phyloP scores from a whole-genome alignment of 768 basidiomycete genomes.

The Pleurotus djamor region DNA sequence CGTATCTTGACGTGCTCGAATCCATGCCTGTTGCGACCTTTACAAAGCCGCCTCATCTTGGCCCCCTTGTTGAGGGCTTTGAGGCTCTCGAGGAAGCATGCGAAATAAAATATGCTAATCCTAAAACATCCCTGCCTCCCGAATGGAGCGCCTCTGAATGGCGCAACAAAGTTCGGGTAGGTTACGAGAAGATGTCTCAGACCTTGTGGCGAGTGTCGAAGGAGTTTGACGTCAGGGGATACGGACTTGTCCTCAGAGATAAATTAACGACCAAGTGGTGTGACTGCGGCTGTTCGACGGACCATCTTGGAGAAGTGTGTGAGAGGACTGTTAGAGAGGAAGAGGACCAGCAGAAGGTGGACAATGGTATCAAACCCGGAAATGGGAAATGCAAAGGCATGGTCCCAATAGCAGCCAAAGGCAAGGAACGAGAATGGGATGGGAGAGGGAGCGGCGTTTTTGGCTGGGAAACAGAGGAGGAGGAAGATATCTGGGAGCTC shows the following conservation, averaged over 20 bases:
- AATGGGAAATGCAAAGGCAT: conserved; percentile 80
- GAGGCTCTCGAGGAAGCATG: conserved; percentile 67
- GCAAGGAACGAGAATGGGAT: conserved; percentile 77
- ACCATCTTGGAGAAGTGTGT: conserved; percentile 75
- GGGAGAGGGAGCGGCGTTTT: conserved; percentile 69
- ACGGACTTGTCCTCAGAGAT: conserved; percentile 66
- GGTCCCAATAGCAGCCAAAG: conserved; percentile 64
- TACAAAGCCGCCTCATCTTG: conserved; percentile 64
- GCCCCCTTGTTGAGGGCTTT: conserved; percentile 54
- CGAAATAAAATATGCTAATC: conserved; percentile 47
- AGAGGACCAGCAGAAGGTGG: conserved; percentile 38
- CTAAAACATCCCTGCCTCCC: conserved; percentile 27
- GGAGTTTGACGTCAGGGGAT: conserved; percentile 73
- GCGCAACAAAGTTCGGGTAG: conserved; percentile 55
- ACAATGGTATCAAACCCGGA: conserved; percentile 52
- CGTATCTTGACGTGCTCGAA: conserved; percentile 62
- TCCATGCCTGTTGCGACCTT: conserved; percentile 55
- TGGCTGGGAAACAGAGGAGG: conserved; percentile 75
- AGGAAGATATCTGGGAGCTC: conserved; percentile 76
- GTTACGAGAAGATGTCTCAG: conserved; percentile 63
- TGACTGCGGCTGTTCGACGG: conserved; percentile 79
- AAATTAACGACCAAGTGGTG: conserved; percentile 78
- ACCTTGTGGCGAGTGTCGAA: conserved; percentile 69
- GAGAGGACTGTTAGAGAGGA: conserved; percentile 71
- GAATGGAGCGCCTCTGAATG: conserved; percentile 53